A percentile compares a stretch with the other conserved stretches of the same genome.
Conservation (phyloP, 257 asterid species). For the Solanum chiquidenum region DNA sequence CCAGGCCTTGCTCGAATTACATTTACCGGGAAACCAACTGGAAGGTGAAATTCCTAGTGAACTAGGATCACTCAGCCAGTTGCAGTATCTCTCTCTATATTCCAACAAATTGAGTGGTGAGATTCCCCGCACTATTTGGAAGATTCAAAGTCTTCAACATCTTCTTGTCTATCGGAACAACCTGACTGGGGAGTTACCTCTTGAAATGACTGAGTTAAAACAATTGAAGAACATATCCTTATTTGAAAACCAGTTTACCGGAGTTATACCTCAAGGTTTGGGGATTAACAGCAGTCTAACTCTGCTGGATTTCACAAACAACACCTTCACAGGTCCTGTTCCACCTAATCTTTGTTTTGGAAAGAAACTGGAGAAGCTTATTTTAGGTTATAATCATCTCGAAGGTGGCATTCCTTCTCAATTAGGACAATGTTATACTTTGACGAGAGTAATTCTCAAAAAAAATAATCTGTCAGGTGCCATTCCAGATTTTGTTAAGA, state of each 20-base stretch:
- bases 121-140: constrained; percentile 56
- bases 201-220: constrained; percentile 47
- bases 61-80: constrained; percentile 40
- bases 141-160: constrained; percentile 45
- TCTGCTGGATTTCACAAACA: constrained; percentile 46
- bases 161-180: constrained; percentile 48
- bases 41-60: constrained; percentile 57
- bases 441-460: constrained; percentile 55
- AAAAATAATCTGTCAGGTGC: constrained; percentile 53
- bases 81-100: constrained; percentile 34
- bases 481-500: constrained; percentile 49
- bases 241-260: constrained; percentile 51
- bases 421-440: constrained; percentile 49
- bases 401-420: constrained; percentile 52
- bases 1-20: constrained; percentile 41
- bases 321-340: constrained; percentile 62
- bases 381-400: constrained; percentile 49
- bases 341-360: constrained; percentile 63
- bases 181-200: constrained; percentile 67
- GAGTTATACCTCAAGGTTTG: constrained; percentile 66
- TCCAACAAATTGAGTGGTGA: constrained; percentile 60
- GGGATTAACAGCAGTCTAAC: constrained; percentile 59
- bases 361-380: constrained; percentile 46
- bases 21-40: constrained; percentile 36
- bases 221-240: constrained; percentile 40